A percentile compares a stretch with the other conserved stretches of the same genome.
Conservation (phyloP, 2,329 filamentous ascomycete species). For the Drechslerella dactyloides region DNA sequence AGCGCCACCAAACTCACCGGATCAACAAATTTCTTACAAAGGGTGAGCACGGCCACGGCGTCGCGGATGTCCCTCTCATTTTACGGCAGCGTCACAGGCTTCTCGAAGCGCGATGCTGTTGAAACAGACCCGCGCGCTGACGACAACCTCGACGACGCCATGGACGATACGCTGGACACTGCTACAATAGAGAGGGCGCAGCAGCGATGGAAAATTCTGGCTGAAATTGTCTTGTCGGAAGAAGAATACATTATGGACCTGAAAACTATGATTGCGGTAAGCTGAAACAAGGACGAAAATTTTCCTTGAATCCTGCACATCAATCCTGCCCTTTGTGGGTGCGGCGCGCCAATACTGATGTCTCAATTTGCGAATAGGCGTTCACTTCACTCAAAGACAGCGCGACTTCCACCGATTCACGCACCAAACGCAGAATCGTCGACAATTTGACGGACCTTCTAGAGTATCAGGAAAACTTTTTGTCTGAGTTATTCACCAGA, state of each 20-base stretch:
- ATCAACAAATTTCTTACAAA: constrained; percentile 43
- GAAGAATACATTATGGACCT: constrained; percentile 49
- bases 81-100: constrained; percentile 40
- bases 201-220: constrained; percentile 47
- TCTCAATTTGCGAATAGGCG: constrained; percentile 15
- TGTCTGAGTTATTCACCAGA: constrained; percentile 45
- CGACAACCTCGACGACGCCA: constrained; percentile 7
- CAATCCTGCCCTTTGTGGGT: not conserved
- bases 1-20: constrained; percentile 45
- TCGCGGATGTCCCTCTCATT: constrained; percentile 45
- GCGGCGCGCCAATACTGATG: constrained; percentile 12
- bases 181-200: constrained; percentile 46
- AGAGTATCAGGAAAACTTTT: constrained; percentile 44
- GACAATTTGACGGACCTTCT: constrained; percentile 48
- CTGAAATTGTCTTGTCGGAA: constrained; percentile 43
- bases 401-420: constrained; percentile 11
- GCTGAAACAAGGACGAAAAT: not conserved
- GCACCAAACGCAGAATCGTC: constrained; percentile 42
- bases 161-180: constrained; percentile 36
- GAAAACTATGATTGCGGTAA: constrained; percentile 48
- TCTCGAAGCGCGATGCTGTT: constrained; percentile 22
- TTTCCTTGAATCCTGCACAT: not conserved
- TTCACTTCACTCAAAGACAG: constrained; percentile 33
- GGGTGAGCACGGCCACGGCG: constrained; percentile 38
- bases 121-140: constrained; percentile 19